Percentiles rank a stretch among this genome's conserved stretches.
These are phyloP conservation scores for Quillaja saponaria DNA, from an alignment of 306 rosid genomes.

Conservation along the genomic window DNA sequence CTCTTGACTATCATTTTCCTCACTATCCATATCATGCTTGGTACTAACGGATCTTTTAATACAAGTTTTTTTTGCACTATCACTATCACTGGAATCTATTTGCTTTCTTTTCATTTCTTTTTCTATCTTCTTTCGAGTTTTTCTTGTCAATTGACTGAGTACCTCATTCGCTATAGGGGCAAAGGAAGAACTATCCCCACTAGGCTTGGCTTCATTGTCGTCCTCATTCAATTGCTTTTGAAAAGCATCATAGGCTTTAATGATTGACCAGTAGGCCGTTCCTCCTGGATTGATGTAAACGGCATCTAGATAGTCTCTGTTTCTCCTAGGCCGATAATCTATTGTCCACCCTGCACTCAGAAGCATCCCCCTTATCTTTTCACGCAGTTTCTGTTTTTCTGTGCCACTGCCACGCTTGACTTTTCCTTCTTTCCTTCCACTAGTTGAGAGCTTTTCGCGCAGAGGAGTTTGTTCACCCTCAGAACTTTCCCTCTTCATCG, in stretches of 20 bases:
- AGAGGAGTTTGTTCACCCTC: conserved; percentile 41
- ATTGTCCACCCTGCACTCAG: conserved; percentile 84
- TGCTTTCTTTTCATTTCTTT: conserved; percentile 74
- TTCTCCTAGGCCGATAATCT: conserved; percentile 93
- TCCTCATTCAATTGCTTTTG: conserved; percentile 80
- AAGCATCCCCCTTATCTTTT: conserved; percentile 84
- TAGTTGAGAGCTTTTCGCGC: conserved; percentile 51
- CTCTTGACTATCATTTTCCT: conserved; percentile 72
- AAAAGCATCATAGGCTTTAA: conserved; percentile 94
- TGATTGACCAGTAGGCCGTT: conserved; percentile 98
- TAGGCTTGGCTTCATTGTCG: conserved; percentile 49
- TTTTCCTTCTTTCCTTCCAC: conserved; percentile 63
- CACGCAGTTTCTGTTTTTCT: conserved; percentile 91
- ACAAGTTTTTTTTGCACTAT: conserved; percentile 50
- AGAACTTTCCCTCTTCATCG: conserved; percentile 44
- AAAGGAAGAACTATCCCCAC: conserved; percentile 55
- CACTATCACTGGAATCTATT: conserved; percentile 52
- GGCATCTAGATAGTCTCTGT: conserved; percentile 95
- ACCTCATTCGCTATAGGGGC: conserved; percentile 75
- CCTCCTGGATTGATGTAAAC: conserved; percentile 86
- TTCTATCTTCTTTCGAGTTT: conserved; percentile 90
- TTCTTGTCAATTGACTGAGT: conserved; percentile 90
- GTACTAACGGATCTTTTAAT: conserved; percentile 43
- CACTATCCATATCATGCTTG: conserved; percentile 54
- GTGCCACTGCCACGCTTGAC: conserved; percentile 88